Evolutionary conservation across 768 basidiomycete genomes (phyloP), one percentile per base, ranked within the genome.

Genomic region (Phlegmacium glaucopus): DNA sequence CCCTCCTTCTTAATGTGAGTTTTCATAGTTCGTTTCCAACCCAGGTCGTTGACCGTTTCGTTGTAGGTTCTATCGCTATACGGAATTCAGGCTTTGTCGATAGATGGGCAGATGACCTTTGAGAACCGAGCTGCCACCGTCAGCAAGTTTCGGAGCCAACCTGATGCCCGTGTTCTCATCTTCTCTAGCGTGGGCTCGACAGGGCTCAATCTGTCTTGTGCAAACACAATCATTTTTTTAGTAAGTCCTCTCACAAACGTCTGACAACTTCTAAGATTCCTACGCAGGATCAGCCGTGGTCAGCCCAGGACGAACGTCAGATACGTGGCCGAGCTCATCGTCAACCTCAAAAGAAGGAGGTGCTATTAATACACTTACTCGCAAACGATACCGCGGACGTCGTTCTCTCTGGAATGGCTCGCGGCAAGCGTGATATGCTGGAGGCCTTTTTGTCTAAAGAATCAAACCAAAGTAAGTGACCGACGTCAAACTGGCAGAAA

Each of bases 221-320:
- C 39, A 15, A 11, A 17, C 26, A 34, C 9, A 13, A 22, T 49
- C 1, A 42, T 45, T 27, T 47, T 9, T 28, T 3, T 46, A 10
- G 52, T 54, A 43, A 4, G 45, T 47, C 37, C 18, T 37, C 22
- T 30, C 30, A n/a, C n/a, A n/a, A n/a, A n/a, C n/a, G n/a, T n/a
- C n/a, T n/a, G n/a, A n/a, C n/a, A n/a, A n/a, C n/a, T n/a, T n/a
- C 9, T 27, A 13, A 29, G 2, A 8, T 30, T 36, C 25, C 17
- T 12, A 12, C 35, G 9, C 38, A 63, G 61, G 57, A 62, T 16
- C 63, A 66, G 32, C 57, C 58, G 1, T 66, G 61, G 64, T 57
- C 54, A 39, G 49, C 54, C 1, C 59, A 63, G 42, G 61, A 65
- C 18, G 48, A 58, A 27, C 39, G 32, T 1, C 64, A 68, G 29